Evolutionary conservation across 495 filamentous ascomycete species (phyloP), one percentile per base, ranked within the genome.

Genomic region (Friedmanniomyces endolithicus): DNA sequence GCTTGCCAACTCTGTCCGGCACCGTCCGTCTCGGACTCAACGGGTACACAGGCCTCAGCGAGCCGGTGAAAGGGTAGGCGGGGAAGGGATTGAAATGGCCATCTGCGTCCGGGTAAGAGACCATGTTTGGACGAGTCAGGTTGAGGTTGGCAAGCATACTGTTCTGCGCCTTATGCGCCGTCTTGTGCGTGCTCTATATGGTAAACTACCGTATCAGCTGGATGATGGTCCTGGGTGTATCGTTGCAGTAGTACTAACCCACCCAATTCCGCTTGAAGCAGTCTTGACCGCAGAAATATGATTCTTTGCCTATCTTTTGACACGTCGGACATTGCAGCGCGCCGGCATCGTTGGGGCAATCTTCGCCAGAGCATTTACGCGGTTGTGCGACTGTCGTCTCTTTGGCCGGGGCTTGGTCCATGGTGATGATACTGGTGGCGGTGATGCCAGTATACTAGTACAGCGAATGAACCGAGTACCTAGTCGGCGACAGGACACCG

Each of bases 191-290:
- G 67, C 70, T 71, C 89, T 96, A 66, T 14, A 20, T 9, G 19
- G 2, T 4, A n/a, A 6, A n/a, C 22, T 54, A 45, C 29, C 34
- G 44, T 48, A 23, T 34, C 48, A 50, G 24, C 24, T 50, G 11
- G 31, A 8, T 29, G 7, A 24, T n/a, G 11, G 11, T 48, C 22
- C 20, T 2, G 16, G 11, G 31, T 37, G 50, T 17, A 27, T 47
- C n/a, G 22, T 17, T 8, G 22, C 57, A 19, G 1, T 49, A 17
- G 11, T 56, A 63, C 52, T 48, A 47, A 68, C 84, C 66, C 79
- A 97, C 92, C 92, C 92, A 98, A 73, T 87, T 97, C 66, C 80
- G 81, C 75, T 95, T 97, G 74, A 98, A 98, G 77, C 92, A 98
- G 64, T 97, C 94, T 67, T 98, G 94, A 11, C 88, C 88, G 74